Evolutionary conservation across 2,329 filamentous ascomycete genomes (phyloP).

Genomic region (Colletotrichum lentis): DNA sequence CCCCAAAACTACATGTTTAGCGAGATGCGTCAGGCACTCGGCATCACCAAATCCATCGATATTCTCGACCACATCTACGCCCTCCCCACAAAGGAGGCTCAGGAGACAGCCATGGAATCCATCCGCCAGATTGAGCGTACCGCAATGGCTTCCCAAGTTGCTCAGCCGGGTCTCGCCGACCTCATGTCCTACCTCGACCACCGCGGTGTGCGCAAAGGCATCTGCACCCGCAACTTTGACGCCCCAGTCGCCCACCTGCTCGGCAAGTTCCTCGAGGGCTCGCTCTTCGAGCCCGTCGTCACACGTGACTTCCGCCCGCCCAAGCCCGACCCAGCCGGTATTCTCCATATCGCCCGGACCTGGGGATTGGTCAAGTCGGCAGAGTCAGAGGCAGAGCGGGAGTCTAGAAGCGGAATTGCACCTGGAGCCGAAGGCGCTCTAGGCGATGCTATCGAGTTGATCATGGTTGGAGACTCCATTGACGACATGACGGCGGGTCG

Average conservation of each 20-base stretch:
- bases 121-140: conserved; percentile 81
- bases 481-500: conserved; percentile 93
- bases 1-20: conserved; percentile 96
- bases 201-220: conserved; percentile 74
- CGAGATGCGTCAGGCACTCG: conserved; percentile 80
- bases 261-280: conserved; percentile 73
- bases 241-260: conserved; percentile 78
- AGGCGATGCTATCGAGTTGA: conserved; percentile 58
- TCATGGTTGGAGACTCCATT: conserved; percentile 80
- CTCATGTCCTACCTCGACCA: conserved; percentile 85
- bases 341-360: conserved; percentile 80
- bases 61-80: conserved; percentile 88
- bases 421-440: conserved; percentile 26
- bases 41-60: conserved; percentile 76
- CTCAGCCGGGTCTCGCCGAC: conserved; percentile 79
- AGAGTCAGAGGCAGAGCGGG: conserved; percentile 1
- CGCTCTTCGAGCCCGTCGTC: conserved; percentile 78
- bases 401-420: conserved; percentile 1
- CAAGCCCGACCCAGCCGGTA: conserved; percentile 88
- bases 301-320: conserved; percentile 84
- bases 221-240: conserved; percentile 95
- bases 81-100: conserved; percentile 67
- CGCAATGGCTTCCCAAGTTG: conserved; percentile 81
- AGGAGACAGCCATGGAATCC: conserved; percentile 72
- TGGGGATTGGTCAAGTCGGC: conserved; percentile 67